These are phyloP conservation scores for Phytophthora ramorum DNA, from an alignment of 352 stramenopile genomes.

Conservation along the genomic window DNA sequence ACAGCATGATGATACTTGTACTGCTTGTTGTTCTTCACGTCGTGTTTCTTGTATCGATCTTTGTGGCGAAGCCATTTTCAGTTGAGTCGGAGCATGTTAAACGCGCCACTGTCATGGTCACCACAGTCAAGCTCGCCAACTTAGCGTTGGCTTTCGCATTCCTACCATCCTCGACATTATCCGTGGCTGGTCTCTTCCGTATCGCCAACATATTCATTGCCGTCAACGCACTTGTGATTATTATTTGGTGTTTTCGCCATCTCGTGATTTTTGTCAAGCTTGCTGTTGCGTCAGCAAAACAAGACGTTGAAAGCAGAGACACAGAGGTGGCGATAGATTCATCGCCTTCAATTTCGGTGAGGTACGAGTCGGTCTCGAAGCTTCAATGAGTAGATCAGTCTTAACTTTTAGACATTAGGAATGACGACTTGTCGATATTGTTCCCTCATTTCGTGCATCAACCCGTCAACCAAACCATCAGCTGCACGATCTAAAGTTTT, in stretches of 20 bases:
- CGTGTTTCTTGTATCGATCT: constrained; percentile 46
- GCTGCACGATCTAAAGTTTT: constrained; percentile 10
- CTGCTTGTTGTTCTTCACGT: constrained; percentile 51
- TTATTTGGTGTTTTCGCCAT: constrained; percentile 56
- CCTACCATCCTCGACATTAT: constrained; percentile 41
- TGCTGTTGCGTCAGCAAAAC: constrained; percentile 22
- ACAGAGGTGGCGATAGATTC: neutral
- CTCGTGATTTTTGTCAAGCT: constrained; percentile 52
- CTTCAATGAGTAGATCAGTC: neutral
- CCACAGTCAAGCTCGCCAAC: constrained; percentile 54
- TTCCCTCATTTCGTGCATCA: constrained; percentile 29
- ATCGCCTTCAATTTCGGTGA: constrained; percentile 2
- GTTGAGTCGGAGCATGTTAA: constrained; percentile 18
- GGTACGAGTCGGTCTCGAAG: constrained; percentile 8
- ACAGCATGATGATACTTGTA: constrained; percentile 47
- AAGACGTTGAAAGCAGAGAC: constrained; percentile 3
- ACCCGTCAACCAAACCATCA: constrained; percentile 18
- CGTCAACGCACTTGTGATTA: constrained; percentile 55
- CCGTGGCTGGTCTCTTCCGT: constrained; percentile 19
- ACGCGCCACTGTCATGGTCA: constrained; percentile 38
- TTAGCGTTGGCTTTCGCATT: constrained; percentile 55
- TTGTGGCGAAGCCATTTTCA: constrained; percentile 36
- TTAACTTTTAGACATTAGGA: constrained; percentile 22
- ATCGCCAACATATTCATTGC: constrained; percentile 51
- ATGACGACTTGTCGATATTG: constrained; percentile 21